phyloP scores from a whole-genome alignment of 164 flowering plant species.

The Aristolochia californica region DNA sequence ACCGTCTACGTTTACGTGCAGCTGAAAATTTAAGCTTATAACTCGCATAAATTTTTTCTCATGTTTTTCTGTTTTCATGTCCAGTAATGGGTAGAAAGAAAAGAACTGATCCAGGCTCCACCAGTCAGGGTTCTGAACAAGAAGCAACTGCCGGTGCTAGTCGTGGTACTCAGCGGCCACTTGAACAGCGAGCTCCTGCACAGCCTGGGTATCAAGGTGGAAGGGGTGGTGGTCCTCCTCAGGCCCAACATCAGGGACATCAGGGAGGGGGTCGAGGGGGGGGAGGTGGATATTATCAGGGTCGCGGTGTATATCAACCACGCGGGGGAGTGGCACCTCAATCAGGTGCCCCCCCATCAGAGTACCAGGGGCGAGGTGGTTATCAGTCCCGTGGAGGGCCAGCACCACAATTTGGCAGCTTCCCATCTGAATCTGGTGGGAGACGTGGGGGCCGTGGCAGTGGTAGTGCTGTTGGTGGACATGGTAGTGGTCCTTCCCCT shows the following conservation, averaged over 20 bases:
- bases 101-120: conserved; percentile 45
- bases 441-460: conserved; percentile 28
- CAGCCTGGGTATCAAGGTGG: conserved; percentile 29
- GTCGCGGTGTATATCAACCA: conserved; percentile 13
- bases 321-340: conserved; percentile 20
- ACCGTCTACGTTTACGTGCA: no score
- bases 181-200: conserved; percentile 10
- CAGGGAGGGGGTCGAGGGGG: no score
- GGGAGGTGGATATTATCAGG: no score
- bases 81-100: conserved; percentile 57
- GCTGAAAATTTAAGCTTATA: no score
- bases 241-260: conserved; percentile 11
- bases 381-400: conserved; percentile 10
- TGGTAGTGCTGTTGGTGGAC: conserved; percentile 32
- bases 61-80: neutral
- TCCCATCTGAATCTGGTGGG: conserved; percentile 32
- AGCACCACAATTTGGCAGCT: conserved; percentile 19
- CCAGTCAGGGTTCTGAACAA: conserved; percentile 15
- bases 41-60: no score
- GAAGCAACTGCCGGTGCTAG: conserved; percentile 31
- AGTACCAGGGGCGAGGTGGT: conserved; percentile 27
- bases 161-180: conserved; percentile 44
- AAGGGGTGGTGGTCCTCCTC: conserved; percentile 10
- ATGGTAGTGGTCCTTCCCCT: conserved; percentile 30
- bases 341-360: conserved; percentile 14